These are phyloP conservation scores for Sporothrix pallida DNA, from an alignment of 2,329 filamentous ascomycete species.

Conservation along the genomic window DNA sequence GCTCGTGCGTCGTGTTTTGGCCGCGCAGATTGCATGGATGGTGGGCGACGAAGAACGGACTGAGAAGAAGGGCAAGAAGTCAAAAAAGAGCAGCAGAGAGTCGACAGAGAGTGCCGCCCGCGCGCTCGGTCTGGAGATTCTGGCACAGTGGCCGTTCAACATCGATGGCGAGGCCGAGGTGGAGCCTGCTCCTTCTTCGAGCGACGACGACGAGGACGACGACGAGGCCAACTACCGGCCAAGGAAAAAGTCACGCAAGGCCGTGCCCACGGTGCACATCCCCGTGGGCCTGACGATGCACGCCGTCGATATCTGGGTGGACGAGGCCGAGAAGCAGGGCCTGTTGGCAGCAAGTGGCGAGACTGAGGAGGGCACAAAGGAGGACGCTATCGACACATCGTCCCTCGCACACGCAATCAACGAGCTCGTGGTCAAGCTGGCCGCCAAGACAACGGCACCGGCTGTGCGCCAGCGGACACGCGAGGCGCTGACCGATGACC, in stretches of 20 bases:
- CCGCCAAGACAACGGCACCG: conserved; percentile 67
- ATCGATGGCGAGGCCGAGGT: conserved; percentile 46
- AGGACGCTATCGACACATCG: conserved; percentile 36
- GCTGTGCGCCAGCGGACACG: conserved; percentile 71
- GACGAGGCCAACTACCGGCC: conserved; percentile 49
- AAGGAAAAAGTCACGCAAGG: conserved; percentile 40
- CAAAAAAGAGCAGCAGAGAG: conserved; percentile 32
- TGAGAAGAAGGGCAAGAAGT: conserved; percentile 42
- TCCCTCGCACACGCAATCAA: conserved; percentile 60
- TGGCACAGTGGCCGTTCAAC: conserved; percentile 53
- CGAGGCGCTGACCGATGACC: conserved; percentile 75
- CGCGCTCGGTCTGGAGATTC: conserved; percentile 48
- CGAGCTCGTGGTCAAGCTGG: conserved; percentile 61
- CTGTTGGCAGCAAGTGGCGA: conserved; percentile 38
- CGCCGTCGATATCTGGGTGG: conserved; percentile 86
- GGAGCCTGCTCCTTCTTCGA: conserved; percentile 45
- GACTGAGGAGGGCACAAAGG: conserved; percentile 40
- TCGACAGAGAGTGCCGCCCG: conserved; percentile 40
- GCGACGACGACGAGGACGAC: conserved; percentile 44
- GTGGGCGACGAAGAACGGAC: conserved; percentile 37
- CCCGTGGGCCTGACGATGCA: conserved; percentile 87
- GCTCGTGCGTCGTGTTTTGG: conserved; percentile 78
- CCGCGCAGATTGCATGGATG: conserved; percentile 66
- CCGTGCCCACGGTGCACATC: conserved; percentile 52
- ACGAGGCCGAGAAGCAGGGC: conserved; percentile 51